These are phyloP conservation scores for Protomyces pachydermus DNA, from an alignment of 1,139 yeast genomes.

Conservation along the genomic window DNA sequence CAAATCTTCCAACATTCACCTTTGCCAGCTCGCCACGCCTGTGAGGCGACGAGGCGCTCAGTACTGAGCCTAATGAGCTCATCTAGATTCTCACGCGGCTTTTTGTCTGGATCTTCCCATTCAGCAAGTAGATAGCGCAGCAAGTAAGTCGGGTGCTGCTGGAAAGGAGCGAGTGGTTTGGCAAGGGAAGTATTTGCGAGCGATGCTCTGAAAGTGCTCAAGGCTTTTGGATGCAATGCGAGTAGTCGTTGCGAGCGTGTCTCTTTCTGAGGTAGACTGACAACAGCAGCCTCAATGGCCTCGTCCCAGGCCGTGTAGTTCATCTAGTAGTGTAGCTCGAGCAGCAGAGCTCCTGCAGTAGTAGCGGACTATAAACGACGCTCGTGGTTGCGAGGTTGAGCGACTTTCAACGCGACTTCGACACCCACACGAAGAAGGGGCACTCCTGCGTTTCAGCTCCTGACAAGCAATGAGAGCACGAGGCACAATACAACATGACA, in stretches of 20 bases:
- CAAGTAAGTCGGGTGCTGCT: constrained; percentile 19
- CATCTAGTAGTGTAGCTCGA: neutral
- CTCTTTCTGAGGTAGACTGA: neutral
- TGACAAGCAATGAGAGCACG: too few relatives aligned
- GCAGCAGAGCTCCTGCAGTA: neutral
- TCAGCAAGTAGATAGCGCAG: constrained; percentile 15
- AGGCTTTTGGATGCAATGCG: constrained; percentile 1
- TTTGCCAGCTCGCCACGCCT: constrained; percentile 15
- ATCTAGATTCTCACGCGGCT: neutral
- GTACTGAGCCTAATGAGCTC: constrained; percentile 5
- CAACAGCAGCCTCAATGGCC: constrained; percentile 11
- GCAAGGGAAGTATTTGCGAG: neutral
- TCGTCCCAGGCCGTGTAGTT: constrained; percentile 15
- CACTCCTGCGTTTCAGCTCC: too few relatives aligned
- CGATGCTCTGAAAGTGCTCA: constrained; percentile 3
- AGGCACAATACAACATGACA: too few relatives aligned
- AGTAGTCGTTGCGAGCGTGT: constrained; percentile 11
- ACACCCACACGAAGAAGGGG: too few relatives aligned
- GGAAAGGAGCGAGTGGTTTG: constrained; percentile 15
- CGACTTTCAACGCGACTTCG: too few relatives aligned
- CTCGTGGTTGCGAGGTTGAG: too few relatives aligned
- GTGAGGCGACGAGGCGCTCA: constrained; percentile 1
- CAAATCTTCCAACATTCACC: constrained; percentile 18
- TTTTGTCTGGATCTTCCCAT: constrained; percentile 14
- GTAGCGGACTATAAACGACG: neutral